A percentile compares a stretch with the other conserved stretches of the same genome.
Conservation (phyloP, 768 basidiomycete genomes). For the Leccinellum rugosiceps region DNA sequence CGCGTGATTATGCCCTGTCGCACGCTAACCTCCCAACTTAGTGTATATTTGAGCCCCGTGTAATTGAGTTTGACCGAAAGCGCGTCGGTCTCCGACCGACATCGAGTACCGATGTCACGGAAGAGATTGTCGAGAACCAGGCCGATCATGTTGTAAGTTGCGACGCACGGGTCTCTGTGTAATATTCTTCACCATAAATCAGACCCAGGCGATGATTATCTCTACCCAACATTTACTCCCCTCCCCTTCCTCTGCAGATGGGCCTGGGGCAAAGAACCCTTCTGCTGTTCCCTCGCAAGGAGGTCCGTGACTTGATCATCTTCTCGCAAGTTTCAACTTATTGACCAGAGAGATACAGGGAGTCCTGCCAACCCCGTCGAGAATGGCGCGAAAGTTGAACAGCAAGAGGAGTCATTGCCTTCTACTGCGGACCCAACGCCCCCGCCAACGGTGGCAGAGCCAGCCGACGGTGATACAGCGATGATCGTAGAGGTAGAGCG, state of each 20-base stretch:
- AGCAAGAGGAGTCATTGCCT: slow-evolving; percentile 33
- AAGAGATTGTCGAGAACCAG: slow-evolving; percentile 65
- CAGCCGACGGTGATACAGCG: slow-evolving; percentile 28
- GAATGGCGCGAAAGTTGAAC: slow-evolving; percentile 31
- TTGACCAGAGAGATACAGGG: slow-evolving; percentile 11
- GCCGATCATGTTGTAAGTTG: slow-evolving; percentile 49
- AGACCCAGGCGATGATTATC: slow-evolving; percentile 91
- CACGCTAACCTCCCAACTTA: slow-evolving; percentile 29
- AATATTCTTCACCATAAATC: slow-evolving; percentile 1
- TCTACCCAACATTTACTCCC: slow-evolving; percentile 79
- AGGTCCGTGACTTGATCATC: slow-evolving; percentile 15
- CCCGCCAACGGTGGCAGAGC: slow-evolving; percentile 21
- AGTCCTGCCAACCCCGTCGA: slow-evolving; percentile 23
- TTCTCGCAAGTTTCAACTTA: not conserved
- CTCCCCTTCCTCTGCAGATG: slow-evolving; percentile 29
- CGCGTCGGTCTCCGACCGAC: slow-evolving; percentile 45
- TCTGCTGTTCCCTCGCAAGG: slow-evolving; percentile 24
- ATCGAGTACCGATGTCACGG: slow-evolving; percentile 62
- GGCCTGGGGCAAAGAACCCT: slow-evolving; percentile 21
- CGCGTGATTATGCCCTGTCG: not conserved
- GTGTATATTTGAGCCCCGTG: slow-evolving; percentile 91
- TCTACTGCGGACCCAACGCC: slow-evolving; percentile 33
- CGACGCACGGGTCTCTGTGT: not conserved
- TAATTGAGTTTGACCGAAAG: slow-evolving; percentile 87
- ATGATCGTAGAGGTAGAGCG: slow-evolving; percentile 49